Percentiles rank a stretch among this genome's conserved stretches.
These are phyloP conservation scores for Singerocomus inundabilis DNA, from an alignment of 1,284 basidiomycete species.

Conservation along the genomic window DNA sequence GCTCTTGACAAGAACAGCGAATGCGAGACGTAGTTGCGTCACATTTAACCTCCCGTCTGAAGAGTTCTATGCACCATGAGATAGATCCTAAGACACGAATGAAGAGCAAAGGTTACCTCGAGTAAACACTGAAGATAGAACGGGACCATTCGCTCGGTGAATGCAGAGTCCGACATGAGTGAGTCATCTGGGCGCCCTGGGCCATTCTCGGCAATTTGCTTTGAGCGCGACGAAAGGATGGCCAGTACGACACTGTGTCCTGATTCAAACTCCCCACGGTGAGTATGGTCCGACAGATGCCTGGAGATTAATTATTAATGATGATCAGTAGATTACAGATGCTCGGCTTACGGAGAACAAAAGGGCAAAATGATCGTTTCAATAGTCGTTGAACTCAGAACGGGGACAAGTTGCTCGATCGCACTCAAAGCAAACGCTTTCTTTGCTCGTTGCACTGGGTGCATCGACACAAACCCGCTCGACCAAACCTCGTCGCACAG, in stretches of 20 bases:
- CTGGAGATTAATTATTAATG: conserved; percentile 32
- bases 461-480: conserved; percentile 8
- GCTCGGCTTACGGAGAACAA: conserved; percentile 55
- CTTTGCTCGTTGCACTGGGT: conserved; percentile 44
- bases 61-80: conserved; percentile 52
- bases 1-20: conserved; percentile 58
- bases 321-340: background rate
- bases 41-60: conserved; percentile 53
- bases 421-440: conserved; percentile 62
- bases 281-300: conserved; percentile 50
- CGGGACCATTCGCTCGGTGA: conserved; percentile 59
- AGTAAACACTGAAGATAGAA: conserved; percentile 66
- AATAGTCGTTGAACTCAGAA: conserved; percentile 48
- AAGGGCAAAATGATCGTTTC: conserved; percentile 52
- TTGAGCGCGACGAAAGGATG: conserved; percentile 59
- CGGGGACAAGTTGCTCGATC: conserved; percentile 68
- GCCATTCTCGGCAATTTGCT: conserved; percentile 27
- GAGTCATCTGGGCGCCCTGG: conserved; percentile 10
- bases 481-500: conserved; percentile 37
- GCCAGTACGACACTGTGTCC: conserved; percentile 73
- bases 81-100: background rate
- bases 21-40: conserved; percentile 63
- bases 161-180: conserved; percentile 22
- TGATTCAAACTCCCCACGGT: conserved; percentile 71
- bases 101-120: conserved; percentile 42